Evolutionary conservation across 495 filamentous ascomycete genomes (phyloP).

Genomic region (Rhizodiscina lignyota): DNA sequence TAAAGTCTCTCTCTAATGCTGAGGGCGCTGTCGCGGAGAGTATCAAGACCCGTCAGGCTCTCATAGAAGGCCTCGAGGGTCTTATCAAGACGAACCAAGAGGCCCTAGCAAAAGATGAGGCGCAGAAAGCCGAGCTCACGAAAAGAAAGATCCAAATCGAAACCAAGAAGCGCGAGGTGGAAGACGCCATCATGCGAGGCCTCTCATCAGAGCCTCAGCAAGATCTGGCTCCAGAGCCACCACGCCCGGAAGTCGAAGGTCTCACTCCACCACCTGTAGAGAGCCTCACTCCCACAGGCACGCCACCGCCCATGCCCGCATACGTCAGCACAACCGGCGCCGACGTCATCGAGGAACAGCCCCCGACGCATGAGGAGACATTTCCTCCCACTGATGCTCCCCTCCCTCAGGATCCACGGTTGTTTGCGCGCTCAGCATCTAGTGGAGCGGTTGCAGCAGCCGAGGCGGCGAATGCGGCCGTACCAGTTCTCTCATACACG

Average conservation of each 20-base stretch:
- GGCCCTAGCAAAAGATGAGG: slow-evolving; percentile 50
- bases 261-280: slow-evolving; percentile 56
- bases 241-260: slow-evolving; percentile 63
- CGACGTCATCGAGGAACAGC: too few species aligned
- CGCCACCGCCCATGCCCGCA: slow-evolving; percentile 8
- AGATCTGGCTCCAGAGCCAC: neutral
- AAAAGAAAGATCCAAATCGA: slow-evolving; percentile 51
- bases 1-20: slow-evolving; percentile 79
- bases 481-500: too few species aligned
- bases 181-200: slow-evolving; percentile 72
- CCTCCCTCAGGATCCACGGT: neutral
- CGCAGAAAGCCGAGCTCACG: slow-evolving; percentile 37
- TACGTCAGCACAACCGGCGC: neutral
- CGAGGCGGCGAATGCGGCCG: too few species aligned
- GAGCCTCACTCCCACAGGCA: slow-evolving; percentile 14
- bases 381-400: neutral
- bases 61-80: slow-evolving; percentile 70
- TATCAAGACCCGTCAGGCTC: slow-evolving; percentile 65
- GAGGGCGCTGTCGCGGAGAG: slow-evolving; percentile 80
- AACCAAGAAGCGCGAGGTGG: slow-evolving; percentile 64
- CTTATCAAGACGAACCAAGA: slow-evolving; percentile 58
- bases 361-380: neutral
- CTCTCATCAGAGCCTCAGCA: slow-evolving; percentile 30
- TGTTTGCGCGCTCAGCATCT: too few species aligned
- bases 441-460: too few species aligned